phyloP scores from a whole-genome alignment of 2,329 filamentous ascomycete genomes.

The Aaosphaeria pasadenensis region DNA sequence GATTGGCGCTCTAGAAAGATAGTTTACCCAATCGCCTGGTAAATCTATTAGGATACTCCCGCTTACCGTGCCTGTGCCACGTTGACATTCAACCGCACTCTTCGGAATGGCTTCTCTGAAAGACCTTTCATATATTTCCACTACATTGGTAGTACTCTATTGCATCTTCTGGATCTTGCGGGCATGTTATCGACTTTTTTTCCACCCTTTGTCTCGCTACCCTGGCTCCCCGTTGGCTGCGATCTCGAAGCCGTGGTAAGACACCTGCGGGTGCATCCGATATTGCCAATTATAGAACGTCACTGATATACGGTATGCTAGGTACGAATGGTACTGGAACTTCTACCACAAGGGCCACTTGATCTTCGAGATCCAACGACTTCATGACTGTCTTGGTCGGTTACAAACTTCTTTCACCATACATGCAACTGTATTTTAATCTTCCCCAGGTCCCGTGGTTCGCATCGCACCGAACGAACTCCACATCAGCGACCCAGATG shows the following conservation, averaged over 20 bases:
- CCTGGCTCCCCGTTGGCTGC: neutral
- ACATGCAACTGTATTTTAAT: too few species aligned
- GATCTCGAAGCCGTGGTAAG: constrained; percentile 5
- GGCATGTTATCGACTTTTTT: neutral
- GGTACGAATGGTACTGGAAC: neutral
- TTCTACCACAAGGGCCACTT: neutral
- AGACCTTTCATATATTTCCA: too few species aligned
- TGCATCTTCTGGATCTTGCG: neutral
- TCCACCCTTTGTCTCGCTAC: neutral
- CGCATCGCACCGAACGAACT: constrained; percentile 17
- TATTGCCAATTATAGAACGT: neutral
- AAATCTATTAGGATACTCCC: too few species aligned
- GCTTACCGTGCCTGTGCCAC: too few species aligned
- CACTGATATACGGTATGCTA: too few species aligned
- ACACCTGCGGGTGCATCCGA: too few species aligned
- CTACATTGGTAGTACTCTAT: neutral
- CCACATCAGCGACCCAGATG: constrained; percentile 19
- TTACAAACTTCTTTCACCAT: too few species aligned
- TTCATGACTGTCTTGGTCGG: too few species aligned
- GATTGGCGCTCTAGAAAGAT: too few species aligned
- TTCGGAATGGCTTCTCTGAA: too few species aligned
- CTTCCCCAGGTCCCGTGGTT: constrained; percentile 10
- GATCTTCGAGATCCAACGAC: neutral
- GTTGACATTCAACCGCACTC: too few species aligned
- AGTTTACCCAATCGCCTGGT: too few species aligned